phyloP scores from a whole-genome alignment of 1,284 basidiomycete species.

The Amylostereum areolatum region DNA sequence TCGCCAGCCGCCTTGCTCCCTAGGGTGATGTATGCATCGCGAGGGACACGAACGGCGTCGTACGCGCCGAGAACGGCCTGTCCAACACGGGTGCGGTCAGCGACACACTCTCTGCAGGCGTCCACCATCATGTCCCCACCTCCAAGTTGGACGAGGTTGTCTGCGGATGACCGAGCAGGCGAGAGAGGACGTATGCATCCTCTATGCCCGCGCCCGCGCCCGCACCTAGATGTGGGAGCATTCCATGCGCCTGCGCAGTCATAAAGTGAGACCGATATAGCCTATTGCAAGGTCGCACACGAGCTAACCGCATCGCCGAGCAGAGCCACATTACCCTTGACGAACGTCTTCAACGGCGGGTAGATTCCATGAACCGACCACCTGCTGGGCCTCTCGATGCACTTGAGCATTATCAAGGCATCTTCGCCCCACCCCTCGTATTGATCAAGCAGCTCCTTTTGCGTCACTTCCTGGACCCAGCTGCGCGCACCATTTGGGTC shows the following conservation, averaged over 20 bases:
- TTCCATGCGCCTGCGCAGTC: conserved; percentile 44
- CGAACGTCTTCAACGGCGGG: conserved; percentile 43
- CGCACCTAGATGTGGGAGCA: conserved; percentile 55
- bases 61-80: not conserved
- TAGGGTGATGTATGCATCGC: not conserved
- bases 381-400: conserved; percentile 44
- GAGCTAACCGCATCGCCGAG: conserved; percentile 53
- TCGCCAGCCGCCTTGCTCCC: not conserved
- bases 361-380: conserved; percentile 55
- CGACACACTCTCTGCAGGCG: too few relatives aligned
- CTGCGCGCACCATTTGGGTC: not conserved
- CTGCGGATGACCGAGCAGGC: conserved; percentile 40
- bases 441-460: not conserved
- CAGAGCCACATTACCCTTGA: conserved; percentile 42
- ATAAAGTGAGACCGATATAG: not conserved
- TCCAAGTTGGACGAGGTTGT: conserved; percentile 21
- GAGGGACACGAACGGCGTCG: not conserved
- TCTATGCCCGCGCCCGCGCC: conserved; percentile 63
- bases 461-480: not conserved
- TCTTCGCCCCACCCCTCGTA: conserved; percentile 1
- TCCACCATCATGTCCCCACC: too few relatives aligned
- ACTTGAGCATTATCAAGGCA: conserved; percentile 35
- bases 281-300: not conserved
- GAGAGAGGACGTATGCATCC: conserved; percentile 47
- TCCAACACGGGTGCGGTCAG: not conserved